Percentiles rank a stretch among this genome's conserved stretches.
Evolutionary conservation across 106 monocot genomes (phyloP).

Genomic region (Dendrobium huoshanense): DNA sequence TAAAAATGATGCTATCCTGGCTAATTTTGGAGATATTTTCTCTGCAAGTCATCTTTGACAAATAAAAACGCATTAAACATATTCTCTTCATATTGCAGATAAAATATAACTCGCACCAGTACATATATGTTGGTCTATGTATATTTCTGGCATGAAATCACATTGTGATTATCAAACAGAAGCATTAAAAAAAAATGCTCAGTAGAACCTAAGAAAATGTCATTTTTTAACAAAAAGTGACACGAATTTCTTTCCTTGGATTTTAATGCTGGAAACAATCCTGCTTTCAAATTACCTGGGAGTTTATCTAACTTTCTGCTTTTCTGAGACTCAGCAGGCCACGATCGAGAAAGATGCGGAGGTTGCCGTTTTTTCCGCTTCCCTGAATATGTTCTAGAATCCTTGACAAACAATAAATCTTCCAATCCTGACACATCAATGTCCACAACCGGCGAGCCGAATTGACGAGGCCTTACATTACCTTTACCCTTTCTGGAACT

Average conservation of each 20-base stretch:
- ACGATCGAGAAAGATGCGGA: slow-evolving; percentile 58
- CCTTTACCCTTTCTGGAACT: slow-evolving; percentile 30
- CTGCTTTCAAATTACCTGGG: slow-evolving; percentile 33
- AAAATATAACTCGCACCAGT: not conserved
- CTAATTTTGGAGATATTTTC: not conserved
- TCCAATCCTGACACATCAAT: slow-evolving; percentile 13
- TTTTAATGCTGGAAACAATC: not conserved
- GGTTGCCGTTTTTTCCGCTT: slow-evolving; percentile 26
- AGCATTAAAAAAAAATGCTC: not conserved
- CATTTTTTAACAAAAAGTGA: not conserved
- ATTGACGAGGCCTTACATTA: not conserved
- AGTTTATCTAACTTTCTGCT: slow-evolving; percentile 37
- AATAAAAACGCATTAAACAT: no score
- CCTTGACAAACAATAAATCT: slow-evolving; percentile 48
- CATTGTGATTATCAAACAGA: not conserved
- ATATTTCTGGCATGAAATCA: not conserved
- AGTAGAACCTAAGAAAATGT: not conserved
- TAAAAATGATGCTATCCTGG: not conserved
- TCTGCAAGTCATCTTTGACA: no score
- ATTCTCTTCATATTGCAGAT: no score
- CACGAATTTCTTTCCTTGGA: not conserved
- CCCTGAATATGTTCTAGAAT: slow-evolving; percentile 29
- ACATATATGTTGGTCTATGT: not conserved
- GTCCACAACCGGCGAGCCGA: slow-evolving; percentile 15
- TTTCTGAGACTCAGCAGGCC: slow-evolving; percentile 55